These are phyloP conservation scores for Allomyces arbusculus DNA, from an alignment of 192 early-diverging fungal genomes.

Conservation along the genomic window DNA sequence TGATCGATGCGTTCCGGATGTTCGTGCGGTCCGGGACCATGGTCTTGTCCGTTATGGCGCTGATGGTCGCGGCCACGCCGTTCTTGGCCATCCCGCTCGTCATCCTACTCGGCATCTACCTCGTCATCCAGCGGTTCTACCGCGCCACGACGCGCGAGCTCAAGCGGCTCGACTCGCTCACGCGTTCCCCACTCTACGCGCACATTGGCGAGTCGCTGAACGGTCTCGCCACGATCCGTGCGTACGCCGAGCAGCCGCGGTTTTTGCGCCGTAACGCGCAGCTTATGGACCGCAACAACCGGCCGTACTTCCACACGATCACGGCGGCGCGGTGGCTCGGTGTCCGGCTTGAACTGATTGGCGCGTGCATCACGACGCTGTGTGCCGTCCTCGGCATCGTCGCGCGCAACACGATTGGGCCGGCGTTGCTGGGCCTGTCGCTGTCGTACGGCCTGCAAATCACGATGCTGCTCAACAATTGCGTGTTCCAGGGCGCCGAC, in stretches of 20 bases:
- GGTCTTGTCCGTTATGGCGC: conserved; percentile 36
- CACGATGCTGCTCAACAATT: conserved; percentile 13
- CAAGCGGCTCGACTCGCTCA: conserved; percentile 68
- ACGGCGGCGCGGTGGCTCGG: conserved; percentile 55
- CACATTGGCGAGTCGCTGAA: conserved; percentile 52
- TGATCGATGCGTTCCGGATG: conserved; percentile 43
- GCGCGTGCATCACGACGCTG: conserved; percentile 49
- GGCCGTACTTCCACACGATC: conserved; percentile 56
- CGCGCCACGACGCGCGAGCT: conserved; percentile 62
- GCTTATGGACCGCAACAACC: conserved; percentile 52
- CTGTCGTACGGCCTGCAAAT: conserved; percentile 66
- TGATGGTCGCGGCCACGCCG: conserved; percentile 43
- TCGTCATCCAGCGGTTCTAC: conserved; percentile 50
- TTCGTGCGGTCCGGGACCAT: conserved; percentile 32
- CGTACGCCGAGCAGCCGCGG: conserved; percentile 53
- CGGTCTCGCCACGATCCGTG: conserved; percentile 44
- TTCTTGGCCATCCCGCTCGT: conserved; percentile 47
- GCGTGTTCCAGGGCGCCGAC: conserved; percentile 1
- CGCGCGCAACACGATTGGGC: conserved; percentile 24
- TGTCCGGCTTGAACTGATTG: conserved; percentile 56
- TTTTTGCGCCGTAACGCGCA: conserved; percentile 49
- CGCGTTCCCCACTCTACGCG: conserved; percentile 62
- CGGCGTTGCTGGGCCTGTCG: conserved; percentile 53
- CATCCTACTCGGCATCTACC: conserved; percentile 55
- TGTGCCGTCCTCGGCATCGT: conserved; percentile 49